These are phyloP conservation scores for Hippophae tibetana DNA, from an alignment of 306 rosid genomes.

Conservation along the genomic window DNA sequence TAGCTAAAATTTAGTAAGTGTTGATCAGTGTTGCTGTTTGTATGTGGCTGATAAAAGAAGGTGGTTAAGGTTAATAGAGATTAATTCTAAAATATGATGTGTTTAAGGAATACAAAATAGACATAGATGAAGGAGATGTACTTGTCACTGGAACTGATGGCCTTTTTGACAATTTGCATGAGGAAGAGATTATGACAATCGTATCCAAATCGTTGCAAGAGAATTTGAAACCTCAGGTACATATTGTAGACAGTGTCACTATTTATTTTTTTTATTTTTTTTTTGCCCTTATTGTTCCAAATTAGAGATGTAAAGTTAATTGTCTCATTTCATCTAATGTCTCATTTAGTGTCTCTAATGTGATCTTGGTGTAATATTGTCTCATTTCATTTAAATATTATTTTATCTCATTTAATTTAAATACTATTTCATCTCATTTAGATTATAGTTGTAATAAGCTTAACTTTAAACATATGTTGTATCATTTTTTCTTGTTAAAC, in stretches of 20 bases:
- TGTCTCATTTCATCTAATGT: too few relatives aligned
- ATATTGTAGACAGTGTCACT: constrained; percentile 2
- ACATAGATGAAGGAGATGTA: constrained; percentile 57
- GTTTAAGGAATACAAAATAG: constrained; percentile 26
- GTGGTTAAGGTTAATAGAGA: background rate
- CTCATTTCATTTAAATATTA: too few relatives aligned
- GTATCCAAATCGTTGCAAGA: constrained; percentile 37
- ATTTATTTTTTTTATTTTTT: constrained; percentile 4
- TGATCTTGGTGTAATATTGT: too few relatives aligned
- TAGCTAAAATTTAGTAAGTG: constrained; percentile 1
- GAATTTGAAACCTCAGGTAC: constrained; percentile 51
- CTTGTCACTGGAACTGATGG: constrained; percentile 66
- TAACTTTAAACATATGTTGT: too few relatives aligned
- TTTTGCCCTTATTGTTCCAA: background rate
- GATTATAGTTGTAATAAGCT: too few relatives aligned
- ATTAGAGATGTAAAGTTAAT: too few relatives aligned
- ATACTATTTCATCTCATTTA: too few relatives aligned
- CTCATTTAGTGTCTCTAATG: too few relatives aligned
- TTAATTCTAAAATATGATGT: background rate
- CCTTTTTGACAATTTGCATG: constrained; percentile 73
- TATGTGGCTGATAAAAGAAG: background rate
- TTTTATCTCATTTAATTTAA: too few relatives aligned
- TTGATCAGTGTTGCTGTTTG: background rate
- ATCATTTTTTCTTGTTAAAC: too few relatives aligned
- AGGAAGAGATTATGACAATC: constrained; percentile 52